Evolutionary conservation across 2,329 filamentous ascomycete genomes (phyloP).

Genomic region (Fusarium zealandicum): DNA sequence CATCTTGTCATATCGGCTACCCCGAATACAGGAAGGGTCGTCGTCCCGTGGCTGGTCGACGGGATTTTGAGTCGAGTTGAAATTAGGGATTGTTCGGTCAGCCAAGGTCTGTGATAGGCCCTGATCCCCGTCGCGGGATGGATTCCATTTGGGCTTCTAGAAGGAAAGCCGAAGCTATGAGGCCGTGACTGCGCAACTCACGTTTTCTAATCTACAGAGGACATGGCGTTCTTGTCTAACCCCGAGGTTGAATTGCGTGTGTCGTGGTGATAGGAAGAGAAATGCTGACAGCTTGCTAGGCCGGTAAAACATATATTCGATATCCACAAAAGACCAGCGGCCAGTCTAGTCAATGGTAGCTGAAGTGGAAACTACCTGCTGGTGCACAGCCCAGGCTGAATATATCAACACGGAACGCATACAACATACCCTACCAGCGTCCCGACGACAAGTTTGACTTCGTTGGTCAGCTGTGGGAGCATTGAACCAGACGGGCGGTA

Average conservation of each 20-base stretch:
- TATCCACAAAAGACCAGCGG: constrained; percentile 24
- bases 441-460: constrained; percentile 6
- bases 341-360: constrained; percentile 20
- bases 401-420: not conserved
- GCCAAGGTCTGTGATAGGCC: constrained; percentile 14
- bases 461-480: not conserved
- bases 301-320: constrained; percentile 2
- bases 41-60: constrained; percentile 32
- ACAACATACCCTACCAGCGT: not conserved
- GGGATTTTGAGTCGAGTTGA: constrained; percentile 40
- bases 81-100: constrained; percentile 23
- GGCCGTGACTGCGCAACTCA: constrained; percentile 29
- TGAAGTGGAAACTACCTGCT: constrained; percentile 18
- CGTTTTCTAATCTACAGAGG: constrained; percentile 34
- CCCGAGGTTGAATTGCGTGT: constrained; percentile 13
- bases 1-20: constrained; percentile 21
- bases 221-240: constrained; percentile 9
- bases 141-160: constrained; percentile 42
- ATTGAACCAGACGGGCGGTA: not conserved
- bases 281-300: constrained; percentile 17
- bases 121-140: constrained; percentile 23
- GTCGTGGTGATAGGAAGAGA: constrained; percentile 29
- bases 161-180: constrained; percentile 29
- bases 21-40: constrained; percentile 17
- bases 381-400: not conserved